These are phyloP conservation scores for Ceratocystis albifundus DNA, from an alignment of 2,329 filamentous ascomycete species.

Conservation along the genomic window DNA sequence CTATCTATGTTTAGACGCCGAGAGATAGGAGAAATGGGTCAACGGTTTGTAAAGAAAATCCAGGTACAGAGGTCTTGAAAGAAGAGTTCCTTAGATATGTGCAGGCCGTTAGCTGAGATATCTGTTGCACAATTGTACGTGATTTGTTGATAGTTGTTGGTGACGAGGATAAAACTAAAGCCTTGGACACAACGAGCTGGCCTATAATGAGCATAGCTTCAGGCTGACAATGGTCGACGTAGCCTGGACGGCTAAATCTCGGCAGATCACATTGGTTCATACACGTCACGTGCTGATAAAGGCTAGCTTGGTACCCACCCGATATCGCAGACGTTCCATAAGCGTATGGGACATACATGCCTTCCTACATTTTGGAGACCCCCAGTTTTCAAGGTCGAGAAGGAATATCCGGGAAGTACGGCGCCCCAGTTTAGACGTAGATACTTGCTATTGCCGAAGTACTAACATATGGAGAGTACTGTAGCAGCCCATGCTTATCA, in stretches of 20 bases:
- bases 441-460: not conserved
- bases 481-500: slow-evolving; percentile 2
- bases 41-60: not conserved
- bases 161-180: not conserved
- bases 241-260: slow-evolving; percentile 17
- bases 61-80: not conserved
- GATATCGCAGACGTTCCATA: slow-evolving; percentile 2
- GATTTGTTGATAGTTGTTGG: not conserved
- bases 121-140: not conserved
- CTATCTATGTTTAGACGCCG: not conserved
- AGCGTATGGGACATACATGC: not conserved
- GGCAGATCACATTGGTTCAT: not conserved
- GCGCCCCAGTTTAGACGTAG: slow-evolving; percentile 12
- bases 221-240: slow-evolving; percentile 23
- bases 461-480: slow-evolving; percentile 13
- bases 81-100: not conserved
- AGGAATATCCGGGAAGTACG: slow-evolving; percentile 8
- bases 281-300: slow-evolving; percentile 6
- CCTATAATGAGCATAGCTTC: slow-evolving; percentile 18
- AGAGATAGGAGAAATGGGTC: not conserved
- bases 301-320: not conserved
- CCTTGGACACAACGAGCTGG: not conserved
- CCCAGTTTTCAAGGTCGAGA: not conserved
- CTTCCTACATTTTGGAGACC: not conserved
- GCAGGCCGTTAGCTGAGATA: not conserved